These are phyloP conservation scores for Poteriospumella lacustris DNA, from an alignment of 108 stramenopile genomes.

Conservation along the genomic window DNA sequence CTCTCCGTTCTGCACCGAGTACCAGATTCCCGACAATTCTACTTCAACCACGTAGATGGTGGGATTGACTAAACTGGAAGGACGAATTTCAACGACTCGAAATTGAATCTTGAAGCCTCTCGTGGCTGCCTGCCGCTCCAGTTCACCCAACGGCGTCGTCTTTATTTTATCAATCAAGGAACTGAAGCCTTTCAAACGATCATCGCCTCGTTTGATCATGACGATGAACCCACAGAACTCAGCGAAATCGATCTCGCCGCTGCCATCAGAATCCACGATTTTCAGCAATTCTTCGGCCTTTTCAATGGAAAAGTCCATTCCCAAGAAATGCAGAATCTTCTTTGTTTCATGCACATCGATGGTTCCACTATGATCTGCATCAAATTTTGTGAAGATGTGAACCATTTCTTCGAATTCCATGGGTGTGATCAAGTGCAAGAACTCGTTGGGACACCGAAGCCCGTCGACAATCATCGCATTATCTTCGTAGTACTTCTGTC, in stretches of 20 bases:
- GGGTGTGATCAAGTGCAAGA: constrained; percentile 47
- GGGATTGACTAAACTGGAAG: constrained; percentile 32
- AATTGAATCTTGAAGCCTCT: constrained; percentile 34
- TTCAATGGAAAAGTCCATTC: constrained; percentile 34
- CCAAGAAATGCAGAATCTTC: constrained; percentile 34
- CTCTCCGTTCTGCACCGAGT: constrained; percentile 25
- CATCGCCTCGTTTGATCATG: constrained; percentile 43
- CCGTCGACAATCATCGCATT: constrained; percentile 25
- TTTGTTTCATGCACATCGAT: constrained; percentile 33
- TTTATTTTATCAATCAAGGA: constrained; percentile 34
- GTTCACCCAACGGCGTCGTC: constrained; percentile 33
- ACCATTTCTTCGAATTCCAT: constrained; percentile 57
- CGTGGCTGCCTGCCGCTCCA: constrained; percentile 39
- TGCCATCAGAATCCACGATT: constrained; percentile 25
- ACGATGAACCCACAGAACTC: constrained; percentile 48
- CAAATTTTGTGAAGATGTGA: constrained; percentile 42
- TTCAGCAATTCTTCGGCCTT: constrained; percentile 23
- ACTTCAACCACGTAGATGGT: constrained; percentile 37
- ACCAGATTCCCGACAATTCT: constrained; percentile 30
- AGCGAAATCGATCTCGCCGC: constrained; percentile 16
- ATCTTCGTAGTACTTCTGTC: background rate
- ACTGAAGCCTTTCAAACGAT: constrained; percentile 32
- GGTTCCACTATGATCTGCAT: constrained; percentile 46
- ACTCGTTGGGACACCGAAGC: constrained; percentile 40
- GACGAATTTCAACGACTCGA: constrained; percentile 35